phyloP scores from a whole-genome alignment of 331 rosid species.

The Pyrus hybrid region DNA sequence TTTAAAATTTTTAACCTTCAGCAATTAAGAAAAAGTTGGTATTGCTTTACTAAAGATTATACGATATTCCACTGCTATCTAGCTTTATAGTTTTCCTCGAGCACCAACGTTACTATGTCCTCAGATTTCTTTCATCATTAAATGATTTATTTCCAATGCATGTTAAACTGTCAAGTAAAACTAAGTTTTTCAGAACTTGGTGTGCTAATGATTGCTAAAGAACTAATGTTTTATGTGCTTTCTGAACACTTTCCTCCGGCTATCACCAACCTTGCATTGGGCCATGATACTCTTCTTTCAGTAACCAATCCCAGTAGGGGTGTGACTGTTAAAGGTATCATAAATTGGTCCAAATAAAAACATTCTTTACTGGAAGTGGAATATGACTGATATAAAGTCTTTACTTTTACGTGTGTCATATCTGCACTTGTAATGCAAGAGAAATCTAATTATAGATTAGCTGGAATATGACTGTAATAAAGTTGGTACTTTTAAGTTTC shows the following conservation, averaged over 20 bases:
- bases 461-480: neutral
- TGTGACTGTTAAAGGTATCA: neutral
- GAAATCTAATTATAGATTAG: neutral
- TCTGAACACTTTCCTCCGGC: neutral
- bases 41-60: neutral
- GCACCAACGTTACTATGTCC: neutral
- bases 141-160: neutral
- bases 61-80: neutral
- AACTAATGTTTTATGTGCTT: neutral
- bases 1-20: neutral
- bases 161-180: neutral
- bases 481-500: neutral
- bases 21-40: neutral
- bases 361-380: neutral
- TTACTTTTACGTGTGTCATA: neutral
- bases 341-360: neutral
- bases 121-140: neutral
- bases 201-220: neutral
- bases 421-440: neutral
- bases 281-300: neutral
- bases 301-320: neutral
- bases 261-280: neutral
- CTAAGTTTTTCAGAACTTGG: neutral
- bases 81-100: neutral
- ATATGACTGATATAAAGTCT: neutral